Base-by-base conservation (phyloP, 2,329 filamentous ascomycete genomes). In the Beauveria sp. region DNA sequence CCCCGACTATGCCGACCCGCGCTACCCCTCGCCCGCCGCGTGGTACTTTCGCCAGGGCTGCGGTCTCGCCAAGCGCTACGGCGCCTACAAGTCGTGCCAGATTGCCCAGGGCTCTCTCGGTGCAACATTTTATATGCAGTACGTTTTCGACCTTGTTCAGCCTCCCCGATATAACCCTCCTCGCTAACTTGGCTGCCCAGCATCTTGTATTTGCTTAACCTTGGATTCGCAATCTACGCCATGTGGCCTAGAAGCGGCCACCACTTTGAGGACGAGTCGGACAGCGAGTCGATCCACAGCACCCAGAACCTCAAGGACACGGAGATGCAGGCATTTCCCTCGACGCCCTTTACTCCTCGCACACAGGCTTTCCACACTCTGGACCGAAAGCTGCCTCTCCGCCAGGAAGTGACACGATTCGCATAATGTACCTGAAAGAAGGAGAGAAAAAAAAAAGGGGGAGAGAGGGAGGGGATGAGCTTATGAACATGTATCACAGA, bases 21-120 rank as follows among this genome's bases (percentile, higher is more conserved):
- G 78, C 48, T 81, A 86, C 67, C 82, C 81, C 5, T 85, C 86
- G 67, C 78, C 79, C 28, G 79, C 84, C 28, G 82, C 88, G 7
- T 93, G 90, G 90, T 92, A 92, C 71, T 84, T 92, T 66, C 81
- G 82, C 59, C 85, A 88, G 71, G 84, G 83, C 63, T 93, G 90
- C 75, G 77, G 73, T 58, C 79, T 87, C 43, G 85, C 86, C 2
- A 77, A 76, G 58, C 76, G 80, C 5, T 79, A 79, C 63, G 74
- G 73, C 55, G 80, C 82, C 30, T 77, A 82, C 53, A 74, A 79
- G 59, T 84, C 83, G 67, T 93, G 90, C 72, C 73, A 79, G 68
- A 80, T 89, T 70, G 88, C 89, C 7, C 88, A 91, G 71, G 83
- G 80, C 57, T 79, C 80, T 16, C 88, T 91, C 67, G 87, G 82